Evolutionary conservation across 2,329 filamentous ascomycete genomes (phyloP).

Genomic region (Pseudogymnoascus sp.): DNA sequence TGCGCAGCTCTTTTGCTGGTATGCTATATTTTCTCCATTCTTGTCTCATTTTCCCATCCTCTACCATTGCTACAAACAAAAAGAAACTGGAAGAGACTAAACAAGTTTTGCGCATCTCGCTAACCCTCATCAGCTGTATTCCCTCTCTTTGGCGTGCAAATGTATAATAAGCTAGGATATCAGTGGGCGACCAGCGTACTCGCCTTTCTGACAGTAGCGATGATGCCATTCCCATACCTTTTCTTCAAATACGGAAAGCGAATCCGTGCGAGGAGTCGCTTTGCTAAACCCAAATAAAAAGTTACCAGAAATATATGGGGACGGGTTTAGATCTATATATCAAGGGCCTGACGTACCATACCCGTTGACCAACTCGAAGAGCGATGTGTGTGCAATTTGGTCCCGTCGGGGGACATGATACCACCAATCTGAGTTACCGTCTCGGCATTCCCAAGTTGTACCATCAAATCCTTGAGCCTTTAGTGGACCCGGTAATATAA

Average conservation of each 20-base stretch:
- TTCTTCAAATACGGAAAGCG: conserved; percentile 57
- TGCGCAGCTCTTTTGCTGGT: conserved; percentile 69
- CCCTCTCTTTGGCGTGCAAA: conserved; percentile 66
- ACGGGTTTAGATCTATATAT: neutral
- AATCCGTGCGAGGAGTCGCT: conserved; percentile 50
- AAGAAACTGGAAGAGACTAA: neutral
- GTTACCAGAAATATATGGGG: neutral
- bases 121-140: conserved; percentile 53
- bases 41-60: conserved; percentile 1
- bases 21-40: conserved; percentile 26
- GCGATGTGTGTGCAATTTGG: neutral
- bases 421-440: neutral
- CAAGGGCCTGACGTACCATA: neutral
- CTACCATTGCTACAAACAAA: neutral
- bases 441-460: neutral
- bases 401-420: neutral
- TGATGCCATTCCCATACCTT: conserved; percentile 59
- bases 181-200: conserved; percentile 62
- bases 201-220: conserved; percentile 54
- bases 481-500: neutral
- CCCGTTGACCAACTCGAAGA: neutral
- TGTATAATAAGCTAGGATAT: conserved; percentile 65
- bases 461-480: neutral
- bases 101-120: neutral
- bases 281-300: conserved; percentile 21